Base-by-base conservation (phyloP, 1,284 basidiomycete species). In the Neolentinus lepideus region DNA sequence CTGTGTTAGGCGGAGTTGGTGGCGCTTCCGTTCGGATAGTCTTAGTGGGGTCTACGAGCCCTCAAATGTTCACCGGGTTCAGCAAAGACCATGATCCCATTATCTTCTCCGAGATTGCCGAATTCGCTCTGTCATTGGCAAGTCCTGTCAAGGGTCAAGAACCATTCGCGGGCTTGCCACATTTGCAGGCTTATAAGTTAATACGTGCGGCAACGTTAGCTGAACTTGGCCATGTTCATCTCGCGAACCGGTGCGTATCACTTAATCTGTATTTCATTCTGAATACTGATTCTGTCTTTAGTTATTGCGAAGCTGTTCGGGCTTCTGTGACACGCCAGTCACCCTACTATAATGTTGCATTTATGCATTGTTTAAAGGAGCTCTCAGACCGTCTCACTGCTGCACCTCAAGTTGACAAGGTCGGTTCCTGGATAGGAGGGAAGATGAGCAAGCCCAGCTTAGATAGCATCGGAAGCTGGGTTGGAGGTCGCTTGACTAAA, bases 401-500 rank as follows among this genome's bases (percentile, higher is more conserved):
- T 21, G 81, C 86, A 6, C 86, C 83, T 25, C 81, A 87, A 60
- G 67, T 84, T 58, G 83, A 92, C 68, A 88, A 88, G 71, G 72
- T 81, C 21, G 76, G 80, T 43, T 88, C 90, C 3, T 91, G 94
- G 92, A 90, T 94, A 59, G 78, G 84, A 27, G 79, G 83, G 33
- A 93, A 90, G 67, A 76, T 93, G 55, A 77, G 83, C 60, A 90
- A 93, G 71, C 94, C 95, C 0, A 97, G 92, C 57, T 77, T 98
- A 53, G 94, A 98, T 65, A 89, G 88, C 48, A 84, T 99, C 51
- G 92, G 96, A 54, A 90, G 88, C 54, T 98, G 94, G 84, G 79
- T 99, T 25, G 96, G 96, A 70, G 90, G 91, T n/a, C 83, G 90
- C 12, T 85, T 99, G 62, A 94, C 94, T 27, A 97, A 97, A 68